Evolutionary conservation across 768 basidiomycete species (phyloP), one percentile per base, ranked within the genome.

Genomic region (Serpula lacrymans): DNA sequence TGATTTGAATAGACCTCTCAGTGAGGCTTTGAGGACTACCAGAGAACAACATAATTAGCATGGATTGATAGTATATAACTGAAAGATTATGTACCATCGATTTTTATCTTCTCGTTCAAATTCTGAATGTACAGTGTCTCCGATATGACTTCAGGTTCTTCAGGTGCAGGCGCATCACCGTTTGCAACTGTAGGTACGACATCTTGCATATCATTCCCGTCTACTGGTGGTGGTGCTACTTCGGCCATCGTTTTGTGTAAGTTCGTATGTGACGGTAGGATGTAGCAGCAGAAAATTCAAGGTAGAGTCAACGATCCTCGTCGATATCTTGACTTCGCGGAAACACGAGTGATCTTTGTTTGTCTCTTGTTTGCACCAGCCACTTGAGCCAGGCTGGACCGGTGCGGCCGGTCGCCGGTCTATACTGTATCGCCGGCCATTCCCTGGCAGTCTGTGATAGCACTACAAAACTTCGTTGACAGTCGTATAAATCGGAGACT

Each of bases 51-150:
- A 21, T 25, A 29, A 32, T 52, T 39, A 50, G 38, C 24, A 30
- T 26, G 45, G 35, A n/a, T 34, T 25, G 43, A n/a, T 26, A 36
- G 27, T 18, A 46, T 17, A 41, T 37, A n/a, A 29, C 33, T 24
- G 33, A 11, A 22, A 33, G 39, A 45, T 29, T 10, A 35, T 55
- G 42, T 33, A 84, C 85, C 82, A 41, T 82, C 80, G 26, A 88
- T 71, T 62, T 89, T 89, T 47, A 93, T 84, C 70, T 87, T 91
- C 69, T 97, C 93, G 58, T 97, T 96, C 51, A 97, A 65, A 65
- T 97, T 97, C 68, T 95, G 91, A 55, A 97, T 86, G 59, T 97
- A 97, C 18, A 96, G 73, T 4, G 93, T 96, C 63, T 96, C 93
- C 37, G 84, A 82, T 37, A 71, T 68, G 48, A 66, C 39, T 51